Base-by-base conservation (phyloP, 306 rosid genomes). In the Begonia masoniana region DNA sequence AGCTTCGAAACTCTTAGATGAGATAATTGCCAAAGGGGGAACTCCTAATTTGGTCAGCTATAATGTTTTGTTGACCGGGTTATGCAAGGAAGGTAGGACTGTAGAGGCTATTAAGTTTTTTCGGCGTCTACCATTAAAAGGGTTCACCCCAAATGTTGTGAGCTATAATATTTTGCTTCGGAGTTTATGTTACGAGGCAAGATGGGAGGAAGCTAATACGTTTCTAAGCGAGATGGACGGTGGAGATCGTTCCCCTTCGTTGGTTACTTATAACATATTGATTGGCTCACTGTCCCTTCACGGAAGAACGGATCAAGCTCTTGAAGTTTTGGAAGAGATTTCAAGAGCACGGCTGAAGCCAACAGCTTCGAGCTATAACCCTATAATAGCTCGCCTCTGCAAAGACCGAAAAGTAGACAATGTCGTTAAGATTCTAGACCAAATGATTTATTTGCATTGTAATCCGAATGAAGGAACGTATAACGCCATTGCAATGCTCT, bases 21-120 rank as follows among this genome's bases (percentile, higher is more conserved):
- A 76, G 55, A 83, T 86, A 50, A 81, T 86, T 77, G 83, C 85
- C 14, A 83, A 77, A 52, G 99, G 96, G 4, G 94, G 99, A 43
- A 60, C 71, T 59, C 92, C 81, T 46, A 81, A 83, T 75, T 73
- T 91, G 76, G 94, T 86, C 59, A 78, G 86, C 61, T 83, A 91
- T 70, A 91, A 91, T 77, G 85, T 86, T 41, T 61, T 91, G 74
- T 63, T 83, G 15, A 86, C 94, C 51, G 96, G 94, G 10, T 63
- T 91, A 72, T 91, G 94, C 70, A 83, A 83, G 80, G 99, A 91
- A 73, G 84, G 78, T 43, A 83, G 96, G 72, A 83, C 56, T n/a
- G 82, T 83, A 59, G 99, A 83, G 55, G 99, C 92, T n/a, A 66
- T 78, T 13, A 45, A 13, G 66, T 68, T 83, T 63, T 91, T 91